Evolutionary conservation across 2,329 filamentous ascomycete species (phyloP).

Genomic region (Ophiostoma tasmaniense): DNA sequence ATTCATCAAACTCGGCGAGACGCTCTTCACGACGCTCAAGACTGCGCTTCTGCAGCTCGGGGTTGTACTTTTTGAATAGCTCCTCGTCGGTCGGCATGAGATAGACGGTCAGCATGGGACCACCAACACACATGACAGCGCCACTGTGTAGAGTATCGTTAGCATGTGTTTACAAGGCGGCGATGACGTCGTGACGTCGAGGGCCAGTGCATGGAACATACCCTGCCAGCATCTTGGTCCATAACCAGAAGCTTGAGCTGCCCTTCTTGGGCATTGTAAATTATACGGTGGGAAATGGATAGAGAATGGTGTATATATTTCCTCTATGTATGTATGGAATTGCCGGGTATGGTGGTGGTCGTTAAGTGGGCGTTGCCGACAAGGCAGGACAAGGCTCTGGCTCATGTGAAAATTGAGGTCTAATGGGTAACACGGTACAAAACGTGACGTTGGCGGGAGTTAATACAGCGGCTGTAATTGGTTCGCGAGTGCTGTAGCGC

Average conservation of each 20-base stretch:
- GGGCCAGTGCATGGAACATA: constrained; percentile 35
- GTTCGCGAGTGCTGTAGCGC: neutral
- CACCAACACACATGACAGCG: constrained; percentile 64
- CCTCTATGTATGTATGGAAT: neutral
- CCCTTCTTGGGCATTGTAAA: constrained; percentile 29
- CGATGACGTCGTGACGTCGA: constrained; percentile 6
- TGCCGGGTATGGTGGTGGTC: neutral
- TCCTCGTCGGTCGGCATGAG: constrained; percentile 82
- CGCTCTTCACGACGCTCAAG: constrained; percentile 68
- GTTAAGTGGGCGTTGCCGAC: neutral
- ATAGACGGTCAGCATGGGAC: constrained; percentile 74
- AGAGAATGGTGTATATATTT: neutral
- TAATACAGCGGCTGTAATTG: constrained; percentile 1
- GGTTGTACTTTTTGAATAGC: constrained; percentile 85
- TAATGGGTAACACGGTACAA: neutral
- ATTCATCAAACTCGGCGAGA: constrained; percentile 82
- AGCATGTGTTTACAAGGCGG: neutral
- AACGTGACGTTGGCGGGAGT: constrained; percentile 1
- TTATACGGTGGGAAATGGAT: neutral
- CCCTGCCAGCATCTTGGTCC: constrained; percentile 63
- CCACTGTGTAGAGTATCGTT: constrained; percentile 45
- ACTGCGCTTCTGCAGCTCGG: constrained; percentile 81
- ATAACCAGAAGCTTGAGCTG: constrained; percentile 45
- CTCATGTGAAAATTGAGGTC: constrained; percentile 6
- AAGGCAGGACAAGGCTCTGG: constrained; percentile 4